Base-by-base conservation (phyloP, 2,329 filamentous ascomycete genomes). In the Botrytis medusae region DNA sequence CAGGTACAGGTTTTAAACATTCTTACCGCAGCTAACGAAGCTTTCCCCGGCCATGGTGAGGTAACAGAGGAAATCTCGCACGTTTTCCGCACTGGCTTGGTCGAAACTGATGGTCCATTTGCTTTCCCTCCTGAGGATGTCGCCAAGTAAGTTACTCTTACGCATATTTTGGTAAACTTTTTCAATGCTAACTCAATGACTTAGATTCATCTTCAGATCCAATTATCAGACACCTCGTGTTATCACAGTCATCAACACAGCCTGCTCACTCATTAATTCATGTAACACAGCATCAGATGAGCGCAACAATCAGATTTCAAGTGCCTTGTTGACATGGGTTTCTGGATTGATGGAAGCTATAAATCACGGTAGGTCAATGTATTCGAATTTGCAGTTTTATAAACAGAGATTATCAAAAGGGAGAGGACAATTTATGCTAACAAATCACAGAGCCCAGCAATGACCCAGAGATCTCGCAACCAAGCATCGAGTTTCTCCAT, bases 31-130 rank as follows among this genome's bases (percentile, higher is more conserved):
- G 77, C 86, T 20, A 83, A 85, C n/a, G 81, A 85, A 69, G 80
- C 87, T 0, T 90, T 94, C 63, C 86, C 84, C 5, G 83, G 82
- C 2, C 89, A 88, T 73, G 87, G 89, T 34, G 93, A 95, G 76
- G 87, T 93, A 18, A 86, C 92, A 34, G 92, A 95, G 78, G 86
- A 89, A 6, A 89, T 91, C 48, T 96, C 93, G 82, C 86, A 86
- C 73, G 88, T 95, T 65, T 85, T 95, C 68, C 89, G 90, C 59
- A 88, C 90, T 32, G 93, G 93, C 0, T 95, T 95, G 78, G 90
- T 90, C 1, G 93, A 97, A 81, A 87, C 90, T 40, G 88, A 91
- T 4, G 93, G 93, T 0, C 92, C 93, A 0, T 95, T 96, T 77
- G 92, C 95, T 14, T 89, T 97, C 74, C 87, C 91, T 4, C 86